Base-by-base conservation (phyloP, 768 basidiomycete species). In the Rhizopogon sp. region DNA sequence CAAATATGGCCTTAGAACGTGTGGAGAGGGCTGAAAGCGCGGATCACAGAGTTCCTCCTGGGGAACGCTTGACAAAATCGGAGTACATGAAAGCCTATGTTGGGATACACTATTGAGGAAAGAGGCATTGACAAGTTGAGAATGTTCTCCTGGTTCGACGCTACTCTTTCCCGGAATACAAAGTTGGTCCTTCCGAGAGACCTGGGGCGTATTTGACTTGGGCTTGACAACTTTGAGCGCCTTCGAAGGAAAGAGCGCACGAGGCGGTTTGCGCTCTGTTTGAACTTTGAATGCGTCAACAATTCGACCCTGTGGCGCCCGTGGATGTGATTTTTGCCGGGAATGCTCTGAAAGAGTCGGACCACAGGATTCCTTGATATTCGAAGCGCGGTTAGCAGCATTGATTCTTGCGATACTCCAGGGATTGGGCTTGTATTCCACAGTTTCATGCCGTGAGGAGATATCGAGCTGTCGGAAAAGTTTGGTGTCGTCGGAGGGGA, bases 381-480 rank as follows among this genome's bases (percentile, higher is more conserved):
- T 6, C 39, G 55, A n/a, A 8, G 57, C 14, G 11, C 88, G 80
- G 35, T 76, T 74, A 0, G 80, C 80, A 42, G 89, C 90, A 59
- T 92, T 92, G 31, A 88, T 82, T 61, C 83, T 87, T 3, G 90
- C 89, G 54, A 92, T 89, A 53, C 80, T 81, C 79, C 88, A 92
- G 0, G 90, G 90, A 62, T 90, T 91, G 0, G 87, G 80, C 49
- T 81, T 87, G 72, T 83, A 90, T 6, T 72, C 65, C 1, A 84
- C 88, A 33, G 74, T 66, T 52, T 90, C 89, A 51, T 79, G 70
- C 45, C 89, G 75, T 2, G 71, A 63, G 0, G 84, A 78, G 1
- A 90, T 68, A 59, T 90, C 87, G 47, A 90, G 65, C 22, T 84
- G 81, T 2, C 76, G 69, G 46, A 80, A 47, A 0, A 73, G 60